A percentile compares a stretch with the other conserved stretches of the same genome.
These are phyloP conservation scores for Nepenthes alata DNA, from an alignment of 179 eudicot species.

Conservation along the genomic window DNA sequence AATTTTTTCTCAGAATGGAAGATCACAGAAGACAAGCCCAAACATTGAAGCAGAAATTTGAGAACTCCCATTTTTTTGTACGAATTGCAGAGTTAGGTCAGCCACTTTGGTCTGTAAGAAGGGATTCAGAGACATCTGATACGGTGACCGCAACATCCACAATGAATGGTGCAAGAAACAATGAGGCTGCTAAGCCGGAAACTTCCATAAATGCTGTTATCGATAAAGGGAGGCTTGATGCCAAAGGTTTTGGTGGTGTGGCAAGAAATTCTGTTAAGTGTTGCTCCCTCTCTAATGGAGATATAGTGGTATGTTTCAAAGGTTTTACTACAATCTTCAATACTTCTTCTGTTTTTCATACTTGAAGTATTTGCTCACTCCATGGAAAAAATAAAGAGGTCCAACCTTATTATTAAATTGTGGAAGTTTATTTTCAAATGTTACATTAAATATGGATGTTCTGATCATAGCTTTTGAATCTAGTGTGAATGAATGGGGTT, in stretches of 20 bases:
- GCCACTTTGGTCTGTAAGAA: constrained; percentile 73
- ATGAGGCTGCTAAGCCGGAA: constrained; percentile 16
- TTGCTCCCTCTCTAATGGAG: constrained; percentile 82
- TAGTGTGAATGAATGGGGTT: too few relatives aligned
- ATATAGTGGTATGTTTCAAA: constrained; percentile 88
- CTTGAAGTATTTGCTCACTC: too few relatives aligned
- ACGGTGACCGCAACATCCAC: not conserved
- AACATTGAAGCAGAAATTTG: constrained; percentile 52
- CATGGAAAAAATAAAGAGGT: too few relatives aligned
- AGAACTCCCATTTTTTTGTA: constrained; percentile 84
- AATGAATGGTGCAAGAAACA: constrained; percentile 22
- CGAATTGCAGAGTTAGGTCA: constrained; percentile 70
- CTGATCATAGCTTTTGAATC: too few relatives aligned
- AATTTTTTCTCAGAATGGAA: constrained; percentile 80
- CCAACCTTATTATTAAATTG: too few relatives aligned
- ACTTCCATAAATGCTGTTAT: constrained; percentile 38
- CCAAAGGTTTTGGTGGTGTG: constrained; percentile 78
- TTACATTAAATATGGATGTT: too few relatives aligned
- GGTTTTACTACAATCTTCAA: too few relatives aligned
- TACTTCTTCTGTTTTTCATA: too few relatives aligned
- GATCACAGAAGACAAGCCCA: constrained; percentile 65
- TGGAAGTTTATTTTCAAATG: too few relatives aligned
- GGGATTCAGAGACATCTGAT: constrained; percentile 26
- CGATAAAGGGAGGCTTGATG: constrained; percentile 74
- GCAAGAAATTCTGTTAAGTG: constrained; percentile 76